phyloP scores from a whole-genome alignment of 768 basidiomycete genomes.

The Hirschioporus abietinus region DNA sequence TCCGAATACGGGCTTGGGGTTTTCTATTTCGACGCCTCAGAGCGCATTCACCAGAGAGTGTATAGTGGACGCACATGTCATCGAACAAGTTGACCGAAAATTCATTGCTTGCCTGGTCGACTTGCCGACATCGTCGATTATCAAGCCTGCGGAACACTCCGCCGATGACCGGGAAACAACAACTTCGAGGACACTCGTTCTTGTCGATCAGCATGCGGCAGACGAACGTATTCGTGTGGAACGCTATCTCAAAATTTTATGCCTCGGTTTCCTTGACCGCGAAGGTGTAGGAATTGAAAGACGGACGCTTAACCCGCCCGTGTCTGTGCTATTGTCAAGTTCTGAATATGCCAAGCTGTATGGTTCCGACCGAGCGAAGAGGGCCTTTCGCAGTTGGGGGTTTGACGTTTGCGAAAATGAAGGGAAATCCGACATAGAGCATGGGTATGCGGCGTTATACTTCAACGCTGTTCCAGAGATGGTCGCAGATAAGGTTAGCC shows the following conservation, averaged over 20 bases:
- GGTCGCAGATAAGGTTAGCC: conserved; percentile 58
- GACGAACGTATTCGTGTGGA: conserved; percentile 95
- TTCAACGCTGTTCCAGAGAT: conserved; percentile 63
- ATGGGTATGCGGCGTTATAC: conserved; percentile 58
- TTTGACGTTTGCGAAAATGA: conserved; percentile 44
- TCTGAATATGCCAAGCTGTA: conserved; percentile 53
- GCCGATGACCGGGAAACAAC: conserved; percentile 12
- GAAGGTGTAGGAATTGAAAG: conserved; percentile 29
- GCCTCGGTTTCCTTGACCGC: conserved; percentile 52
- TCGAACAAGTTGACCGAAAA: conserved; percentile 87
- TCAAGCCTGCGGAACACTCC: conserved; percentile 15
- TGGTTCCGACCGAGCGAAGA: conserved; percentile 33
- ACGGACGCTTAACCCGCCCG: conserved; percentile 45
- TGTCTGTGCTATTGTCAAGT: conserved; percentile 59
- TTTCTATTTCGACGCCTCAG: conserved; percentile 18
- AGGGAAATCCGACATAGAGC: conserved; percentile 23
- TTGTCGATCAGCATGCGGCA: conserved; percentile 98
- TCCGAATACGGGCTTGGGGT: not conserved
- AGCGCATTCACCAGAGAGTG: conserved; percentile 38
- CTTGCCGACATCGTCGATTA: conserved; percentile 15
- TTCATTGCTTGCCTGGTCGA: conserved; percentile 74
- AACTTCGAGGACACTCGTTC: conserved; percentile 42
- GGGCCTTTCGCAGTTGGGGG: conserved; percentile 65
- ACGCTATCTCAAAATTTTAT: conserved; percentile 67
- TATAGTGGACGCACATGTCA: conserved; percentile 51